Percentiles rank a stretch among this genome's conserved stretches.
phyloP scores from a whole-genome alignment of 2,329 filamentous ascomycete genomes.

The Diaporthe batatas region DNA sequence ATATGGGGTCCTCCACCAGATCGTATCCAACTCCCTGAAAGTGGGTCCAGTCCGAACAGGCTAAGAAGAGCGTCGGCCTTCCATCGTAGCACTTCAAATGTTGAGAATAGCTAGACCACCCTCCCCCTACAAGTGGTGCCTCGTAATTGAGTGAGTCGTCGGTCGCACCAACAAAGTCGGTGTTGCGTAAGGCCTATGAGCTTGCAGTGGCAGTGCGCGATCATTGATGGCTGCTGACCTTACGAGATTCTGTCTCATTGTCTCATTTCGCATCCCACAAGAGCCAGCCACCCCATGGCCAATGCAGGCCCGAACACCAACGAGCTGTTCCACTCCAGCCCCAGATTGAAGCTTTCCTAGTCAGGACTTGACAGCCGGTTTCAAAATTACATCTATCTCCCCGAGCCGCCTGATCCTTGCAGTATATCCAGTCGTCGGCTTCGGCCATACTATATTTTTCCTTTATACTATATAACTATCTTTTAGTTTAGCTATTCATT shows the following conservation, averaged over 20 bases:
- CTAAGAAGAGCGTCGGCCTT: background rate
- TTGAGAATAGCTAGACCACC: background rate
- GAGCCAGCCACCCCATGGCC: background rate
- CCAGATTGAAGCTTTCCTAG: constrained; percentile 11
- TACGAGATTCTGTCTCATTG: constrained; percentile 27
- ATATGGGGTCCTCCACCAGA: constrained; percentile 10
- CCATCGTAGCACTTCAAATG: too few species aligned
- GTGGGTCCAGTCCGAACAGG: constrained; percentile 1
- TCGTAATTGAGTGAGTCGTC: constrained; percentile 22
- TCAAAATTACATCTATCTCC: background rate
- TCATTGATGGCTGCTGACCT: background rate
- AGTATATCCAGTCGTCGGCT: too few species aligned
- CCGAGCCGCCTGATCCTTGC: background rate
- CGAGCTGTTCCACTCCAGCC: background rate
- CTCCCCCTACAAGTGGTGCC: background rate
- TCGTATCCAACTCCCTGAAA: background rate
- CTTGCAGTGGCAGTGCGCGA: constrained; percentile 10
- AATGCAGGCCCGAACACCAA: background rate
- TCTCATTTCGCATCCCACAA: constrained; percentile 32
- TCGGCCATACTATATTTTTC: too few species aligned
- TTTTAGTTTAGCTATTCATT: too few species aligned
- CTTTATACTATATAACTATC: too few species aligned
- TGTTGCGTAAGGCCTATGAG: constrained; percentile 13
- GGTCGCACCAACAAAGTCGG: constrained; percentile 23
- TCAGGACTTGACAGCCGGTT: constrained; percentile 13